These are phyloP conservation scores for Beauveria caledonica DNA, from an alignment of 2,329 filamentous ascomycete genomes.

Conservation along the genomic window DNA sequence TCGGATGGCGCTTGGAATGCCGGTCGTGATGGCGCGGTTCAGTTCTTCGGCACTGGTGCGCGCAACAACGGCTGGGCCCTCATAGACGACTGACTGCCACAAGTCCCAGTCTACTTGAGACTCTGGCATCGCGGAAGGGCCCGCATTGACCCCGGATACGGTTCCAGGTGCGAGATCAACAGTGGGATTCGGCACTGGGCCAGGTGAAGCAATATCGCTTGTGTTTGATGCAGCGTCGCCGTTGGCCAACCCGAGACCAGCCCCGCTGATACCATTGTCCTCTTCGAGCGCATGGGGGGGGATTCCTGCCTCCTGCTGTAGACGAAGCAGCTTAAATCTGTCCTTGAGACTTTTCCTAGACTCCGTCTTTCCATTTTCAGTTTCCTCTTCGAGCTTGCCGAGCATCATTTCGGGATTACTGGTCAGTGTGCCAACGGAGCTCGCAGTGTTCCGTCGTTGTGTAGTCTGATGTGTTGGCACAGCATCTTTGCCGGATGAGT, in stretches of 20 bases:
- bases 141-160: constrained; percentile 69
- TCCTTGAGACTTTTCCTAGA: constrained; percentile 62
- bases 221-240: constrained; percentile 20
- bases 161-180: constrained; percentile 73
- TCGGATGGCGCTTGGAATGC: constrained; percentile 88
- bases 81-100: constrained; percentile 93
- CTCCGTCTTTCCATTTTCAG: constrained; percentile 37
- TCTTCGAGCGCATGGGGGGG: constrained; percentile 44
- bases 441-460: constrained; percentile 63
- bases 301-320: constrained; percentile 63
- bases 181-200: constrained; percentile 52
- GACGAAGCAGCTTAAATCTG: constrained; percentile 67
- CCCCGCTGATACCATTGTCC: constrained; percentile 27
- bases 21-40: constrained; percentile 81
- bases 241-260: constrained; percentile 17
- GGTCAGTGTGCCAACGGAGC: constrained; percentile 67
- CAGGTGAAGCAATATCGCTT: constrained; percentile 27
- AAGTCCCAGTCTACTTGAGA: constrained; percentile 94
- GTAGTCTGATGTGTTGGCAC: constrained; percentile 36
- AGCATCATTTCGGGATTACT: constrained; percentile 78
- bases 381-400: constrained; percentile 66
- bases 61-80: constrained; percentile 81
- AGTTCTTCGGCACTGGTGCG: constrained; percentile 83
- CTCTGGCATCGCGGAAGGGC: constrained; percentile 62
- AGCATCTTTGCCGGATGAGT: constrained; percentile 50